Base-by-base conservation (phyloP, 306 rosid species). In the Pterocarpus santalinus region DNA sequence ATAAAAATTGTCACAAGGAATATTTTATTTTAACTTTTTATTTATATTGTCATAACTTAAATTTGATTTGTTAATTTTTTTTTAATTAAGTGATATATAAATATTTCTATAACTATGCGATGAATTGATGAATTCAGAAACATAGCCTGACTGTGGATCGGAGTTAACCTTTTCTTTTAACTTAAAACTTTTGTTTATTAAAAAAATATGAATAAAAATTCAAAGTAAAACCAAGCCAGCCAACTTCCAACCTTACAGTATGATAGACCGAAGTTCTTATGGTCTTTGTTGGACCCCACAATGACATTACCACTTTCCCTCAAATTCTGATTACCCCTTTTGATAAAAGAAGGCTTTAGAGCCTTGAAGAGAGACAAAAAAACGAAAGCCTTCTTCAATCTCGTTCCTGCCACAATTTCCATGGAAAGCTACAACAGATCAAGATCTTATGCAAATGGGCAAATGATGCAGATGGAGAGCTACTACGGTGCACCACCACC, bases 391-490 rank as follows among this genome's bases (percentile, higher is more conserved):
- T 49, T 47, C 58, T 52, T 52, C 56, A 14, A 51, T 51, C 28
- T 22, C 28, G 28, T 36, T 32, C 52, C 72, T 32, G 35, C 63
- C 39, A 34, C n/a, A 57, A 13, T 56, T 75, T 38, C 80, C 77
- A 89, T 90, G 95, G 97, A 82, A 69, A 88, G 86, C 47, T 82
- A 80, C 82, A 73, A 79, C 83, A 81, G 88, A 83, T 81, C 91
- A 78, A 72, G 47, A 60, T 76, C 87, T 5, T 73, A 81, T 74
- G 89, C 84, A 68, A 67, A 82, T 12, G 82, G 73, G 36, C 76
- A 63, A 38, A 73, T 38, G 41, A 83, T 87, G 97, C 84, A 88
- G 84, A 76, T 89, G 41, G 91, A 84, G 60, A 86, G 75, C 79
- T 88, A 88, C 80, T 73, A 85, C 14, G 91, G 86, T 15, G 86